Evolutionary conservation across 345 rosid species (phyloP).

Genomic region (Moricandia arvensis): DNA sequence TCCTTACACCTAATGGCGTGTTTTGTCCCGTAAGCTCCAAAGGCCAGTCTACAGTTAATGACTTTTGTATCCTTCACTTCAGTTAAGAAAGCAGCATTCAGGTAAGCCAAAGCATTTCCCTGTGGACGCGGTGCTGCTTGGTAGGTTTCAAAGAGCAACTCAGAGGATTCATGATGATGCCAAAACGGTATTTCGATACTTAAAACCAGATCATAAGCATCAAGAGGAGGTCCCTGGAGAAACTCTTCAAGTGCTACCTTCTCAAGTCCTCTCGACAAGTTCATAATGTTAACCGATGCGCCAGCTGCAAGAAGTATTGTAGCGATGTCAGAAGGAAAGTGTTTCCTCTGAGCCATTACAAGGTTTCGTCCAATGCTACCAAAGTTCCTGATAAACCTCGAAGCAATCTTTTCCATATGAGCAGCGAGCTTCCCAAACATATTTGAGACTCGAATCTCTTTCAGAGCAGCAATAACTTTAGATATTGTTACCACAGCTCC

Average conservation of each 20-base stretch:
- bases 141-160: constrained; percentile 63
- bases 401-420: constrained; percentile 78
- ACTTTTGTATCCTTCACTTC: constrained; percentile 44
- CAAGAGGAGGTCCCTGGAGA: constrained; percentile 58
- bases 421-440: constrained; percentile 56
- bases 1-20: constrained; percentile 62
- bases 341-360: constrained; percentile 73
- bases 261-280: constrained; percentile 28
- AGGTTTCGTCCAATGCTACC: constrained; percentile 79
- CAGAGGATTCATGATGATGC: constrained; percentile 20
- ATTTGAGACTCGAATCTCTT: constrained; percentile 29
- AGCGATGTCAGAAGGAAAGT: constrained; percentile 82
- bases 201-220: constrained; percentile 48
- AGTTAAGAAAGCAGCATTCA: constrained; percentile 86
- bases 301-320: constrained; percentile 70
- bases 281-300: constrained; percentile 51
- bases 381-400: constrained; percentile 59
- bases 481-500: constrained; percentile 79
- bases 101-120: constrained; percentile 73
- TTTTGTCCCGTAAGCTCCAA: constrained; percentile 78
- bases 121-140: constrained; percentile 76
- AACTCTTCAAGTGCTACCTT: constrained; percentile 62
- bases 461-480: constrained; percentile 61
- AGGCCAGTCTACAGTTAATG: constrained; percentile 51
- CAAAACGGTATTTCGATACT: constrained; percentile 48